Conservation (phyloP, 2,329 filamentous ascomycete species). For the Alternaria solani region DNA sequence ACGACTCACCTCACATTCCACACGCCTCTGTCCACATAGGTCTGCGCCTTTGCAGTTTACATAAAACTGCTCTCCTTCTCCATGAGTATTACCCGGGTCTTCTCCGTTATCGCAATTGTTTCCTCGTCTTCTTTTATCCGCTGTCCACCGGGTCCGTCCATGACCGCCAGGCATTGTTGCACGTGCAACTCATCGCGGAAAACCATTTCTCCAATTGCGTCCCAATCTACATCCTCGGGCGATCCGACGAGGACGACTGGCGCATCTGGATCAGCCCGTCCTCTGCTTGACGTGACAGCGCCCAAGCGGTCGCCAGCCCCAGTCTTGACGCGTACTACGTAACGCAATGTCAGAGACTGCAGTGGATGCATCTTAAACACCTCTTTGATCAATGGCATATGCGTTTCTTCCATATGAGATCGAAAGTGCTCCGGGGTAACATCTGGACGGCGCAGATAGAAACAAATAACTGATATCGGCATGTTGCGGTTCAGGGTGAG, state of each 20-base stretch:
- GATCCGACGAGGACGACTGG: constrained; percentile 34
- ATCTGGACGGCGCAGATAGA: constrained; percentile 30
- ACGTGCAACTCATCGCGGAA: constrained; percentile 37
- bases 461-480: constrained; percentile 20
- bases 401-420: constrained; percentile 24
- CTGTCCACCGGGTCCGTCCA: constrained; percentile 25
- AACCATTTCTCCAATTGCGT: constrained; percentile 28
- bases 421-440: constrained; percentile 27
- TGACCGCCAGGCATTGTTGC: constrained; percentile 29
- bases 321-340: constrained; percentile 24
- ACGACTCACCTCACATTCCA: background rate
- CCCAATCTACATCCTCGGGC: constrained; percentile 28
- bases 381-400: constrained; percentile 29
- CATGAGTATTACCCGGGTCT: constrained; percentile 23
- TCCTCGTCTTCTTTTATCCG: constrained; percentile 34
- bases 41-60: background rate
- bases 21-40: background rate
- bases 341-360: constrained; percentile 16
- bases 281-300: constrained; percentile 20
- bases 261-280: constrained; percentile 15
- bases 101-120: constrained; percentile 23
- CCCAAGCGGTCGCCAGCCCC: constrained; percentile 30
- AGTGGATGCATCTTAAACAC: constrained; percentile 23
- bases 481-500: constrained; percentile 9
- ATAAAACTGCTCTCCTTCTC: constrained; percentile 12